phyloP scores from a whole-genome alignment of 2,329 filamentous ascomycete species.

The Colletotrichum sp. region DNA sequence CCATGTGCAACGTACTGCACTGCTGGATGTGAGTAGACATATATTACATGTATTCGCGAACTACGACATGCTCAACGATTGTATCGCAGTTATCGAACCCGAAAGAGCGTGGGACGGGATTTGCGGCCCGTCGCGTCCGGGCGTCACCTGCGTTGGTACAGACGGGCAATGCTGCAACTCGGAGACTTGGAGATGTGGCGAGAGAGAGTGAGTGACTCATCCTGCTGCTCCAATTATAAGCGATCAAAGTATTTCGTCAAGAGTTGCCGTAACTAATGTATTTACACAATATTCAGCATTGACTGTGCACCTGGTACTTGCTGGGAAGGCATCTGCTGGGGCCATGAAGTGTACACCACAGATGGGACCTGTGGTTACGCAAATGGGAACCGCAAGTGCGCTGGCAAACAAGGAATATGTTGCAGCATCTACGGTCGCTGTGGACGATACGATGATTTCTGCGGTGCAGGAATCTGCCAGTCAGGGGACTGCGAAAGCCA shows the following conservation, averaged over 20 bases:
- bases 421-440: neutral
- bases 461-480: neutral
- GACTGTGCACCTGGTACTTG: neutral
- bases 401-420: neutral
- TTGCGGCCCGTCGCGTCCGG: neutral
- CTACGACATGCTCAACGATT: neutral
- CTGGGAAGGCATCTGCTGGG: neutral
- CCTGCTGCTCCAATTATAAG: neutral
- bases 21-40: neutral
- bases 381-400: neutral
- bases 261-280: neutral
- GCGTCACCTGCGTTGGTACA: neutral
- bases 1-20: neutral
- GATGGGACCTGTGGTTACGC: neutral
- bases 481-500: neutral
- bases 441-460: neutral
- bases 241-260: neutral
- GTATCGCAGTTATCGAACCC: neutral
- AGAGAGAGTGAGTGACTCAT: neutral
- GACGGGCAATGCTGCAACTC: neutral
- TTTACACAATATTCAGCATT: neutral
- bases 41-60: neutral
- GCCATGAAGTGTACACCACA: neutral
- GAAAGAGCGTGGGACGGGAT: neutral
- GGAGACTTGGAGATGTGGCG: neutral